phyloP scores from a whole-genome alignment of 1,139 yeast species.

The Saccharomyces hybrid region DNA sequence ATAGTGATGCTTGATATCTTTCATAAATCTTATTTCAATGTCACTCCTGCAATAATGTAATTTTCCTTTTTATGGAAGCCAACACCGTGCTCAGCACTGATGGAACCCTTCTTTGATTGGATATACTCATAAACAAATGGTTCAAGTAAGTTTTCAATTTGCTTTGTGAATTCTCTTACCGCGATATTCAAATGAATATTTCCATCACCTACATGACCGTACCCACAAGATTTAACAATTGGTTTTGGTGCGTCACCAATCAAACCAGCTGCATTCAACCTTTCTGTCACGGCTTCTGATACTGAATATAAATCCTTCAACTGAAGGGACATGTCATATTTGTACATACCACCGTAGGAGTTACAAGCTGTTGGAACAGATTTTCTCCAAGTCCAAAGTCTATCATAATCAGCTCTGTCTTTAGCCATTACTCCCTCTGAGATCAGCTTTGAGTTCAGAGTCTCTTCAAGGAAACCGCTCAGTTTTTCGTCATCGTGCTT shows the following conservation, averaged over 20 bases:
- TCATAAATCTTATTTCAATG: conserved; percentile 62
- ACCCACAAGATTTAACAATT: conserved; percentile 81
- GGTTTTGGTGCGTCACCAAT: conserved; percentile 57
- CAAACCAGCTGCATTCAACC: conserved; percentile 49
- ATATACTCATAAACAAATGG: conserved; percentile 94
- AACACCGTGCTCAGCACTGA: conserved; percentile 92
- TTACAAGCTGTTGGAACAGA: conserved; percentile 83
- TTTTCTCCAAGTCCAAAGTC: conserved; percentile 94
- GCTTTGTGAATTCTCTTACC: conserved; percentile 72
- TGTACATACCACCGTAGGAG: conserved; percentile 85
- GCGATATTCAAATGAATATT: conserved; percentile 86
- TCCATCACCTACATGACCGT: conserved; percentile 95
- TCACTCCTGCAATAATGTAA: conserved; percentile 77
- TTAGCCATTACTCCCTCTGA: conserved; percentile 92
- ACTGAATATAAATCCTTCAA: conserved; percentile 67
- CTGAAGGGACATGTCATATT: conserved; percentile 89
- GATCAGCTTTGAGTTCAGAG: conserved; percentile 35
- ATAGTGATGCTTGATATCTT: conserved; percentile 63
- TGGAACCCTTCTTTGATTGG: conserved; percentile 66
- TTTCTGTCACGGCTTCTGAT: conserved; percentile 62
- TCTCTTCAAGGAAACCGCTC: too few relatives aligned
- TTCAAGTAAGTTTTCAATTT: conserved; percentile 69
- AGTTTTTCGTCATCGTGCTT: conserved; percentile 54
- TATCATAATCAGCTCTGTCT: conserved; percentile 77
- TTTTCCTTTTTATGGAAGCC: conserved; percentile 82